A percentile compares a stretch with the other conserved stretches of the same genome.
Conservation (phyloP, 768 basidiomycete genomes). For the Serendipita indica region DNA sequence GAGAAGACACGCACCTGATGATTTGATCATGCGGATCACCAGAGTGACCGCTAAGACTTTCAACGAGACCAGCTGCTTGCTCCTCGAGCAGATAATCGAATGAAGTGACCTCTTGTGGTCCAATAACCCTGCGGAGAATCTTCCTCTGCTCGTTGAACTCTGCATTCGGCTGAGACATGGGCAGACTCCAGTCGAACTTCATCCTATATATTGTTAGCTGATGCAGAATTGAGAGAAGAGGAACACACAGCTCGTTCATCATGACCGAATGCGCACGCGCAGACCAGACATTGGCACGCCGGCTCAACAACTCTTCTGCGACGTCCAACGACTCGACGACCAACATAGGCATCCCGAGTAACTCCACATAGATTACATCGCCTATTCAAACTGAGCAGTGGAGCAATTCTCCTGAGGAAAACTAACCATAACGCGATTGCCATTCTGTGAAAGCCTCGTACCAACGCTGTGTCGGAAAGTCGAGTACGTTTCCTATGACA, state of each 20-base stretch:
- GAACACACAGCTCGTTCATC: not conserved
- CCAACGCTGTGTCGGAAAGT: not conserved
- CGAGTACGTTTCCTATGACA: not conserved
- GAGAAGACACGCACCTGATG: not conserved
- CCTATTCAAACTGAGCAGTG: too few relatives aligned
- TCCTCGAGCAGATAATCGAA: not conserved
- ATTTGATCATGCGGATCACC: not conserved
- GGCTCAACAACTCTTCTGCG: not conserved
- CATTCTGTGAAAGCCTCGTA: not conserved
- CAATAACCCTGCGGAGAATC: not conserved
- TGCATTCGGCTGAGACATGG: not conserved
- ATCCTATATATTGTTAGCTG: not conserved
- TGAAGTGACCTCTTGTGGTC: not conserved
- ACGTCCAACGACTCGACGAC: not conserved
- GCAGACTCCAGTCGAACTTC: not conserved
- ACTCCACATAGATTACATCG: not conserved
- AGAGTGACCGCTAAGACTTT: not conserved
- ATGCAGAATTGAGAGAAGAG: not conserved
- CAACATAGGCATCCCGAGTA: not conserved
- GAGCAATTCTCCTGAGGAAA: too few relatives aligned
- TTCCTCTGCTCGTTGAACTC: not conserved
- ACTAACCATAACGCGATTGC: not conserved
- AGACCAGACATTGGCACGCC: constrained; percentile 5
- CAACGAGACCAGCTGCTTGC: not conserved
- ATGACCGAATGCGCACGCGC: not conserved